Evolutionary conservation across 2,329 filamentous ascomycete species (phyloP).

Genomic region (Aspergillus quadricinctus): DNA sequence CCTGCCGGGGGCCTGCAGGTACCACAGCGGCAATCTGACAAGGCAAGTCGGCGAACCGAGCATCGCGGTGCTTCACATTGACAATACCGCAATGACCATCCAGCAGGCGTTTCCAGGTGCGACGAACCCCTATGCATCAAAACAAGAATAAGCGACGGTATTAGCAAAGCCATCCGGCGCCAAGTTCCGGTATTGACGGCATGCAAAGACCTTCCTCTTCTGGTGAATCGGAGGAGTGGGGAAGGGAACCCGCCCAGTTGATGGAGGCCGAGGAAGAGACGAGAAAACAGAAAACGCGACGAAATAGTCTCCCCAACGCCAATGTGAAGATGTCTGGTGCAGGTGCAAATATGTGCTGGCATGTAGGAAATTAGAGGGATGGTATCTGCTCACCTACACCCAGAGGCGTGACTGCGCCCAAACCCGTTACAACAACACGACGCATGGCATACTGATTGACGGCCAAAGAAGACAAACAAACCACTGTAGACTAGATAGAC

Average conservation of each 20-base stretch:
- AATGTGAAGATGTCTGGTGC: background rate
- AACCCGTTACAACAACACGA: constrained; percentile 77
- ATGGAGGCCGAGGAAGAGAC: background rate
- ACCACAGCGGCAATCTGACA: constrained; percentile 83
- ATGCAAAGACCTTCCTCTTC: constrained; percentile 29
- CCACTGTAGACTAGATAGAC: background rate
- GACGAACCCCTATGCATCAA: constrained; percentile 55
- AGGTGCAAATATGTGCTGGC: background rate
- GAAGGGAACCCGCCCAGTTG: constrained; percentile 2
- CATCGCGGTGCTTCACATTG: constrained; percentile 61
- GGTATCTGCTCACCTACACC: constrained; percentile 58
- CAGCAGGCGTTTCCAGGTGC: constrained; percentile 76
- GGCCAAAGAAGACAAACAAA: background rate
- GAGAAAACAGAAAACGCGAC: background rate
- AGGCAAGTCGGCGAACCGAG: constrained; percentile 67
- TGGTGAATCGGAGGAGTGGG: constrained; percentile 14
- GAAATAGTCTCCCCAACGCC: background rate
- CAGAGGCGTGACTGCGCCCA: constrained; percentile 77
- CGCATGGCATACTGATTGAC: constrained; percentile 33
- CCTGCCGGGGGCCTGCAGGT: constrained; percentile 51
- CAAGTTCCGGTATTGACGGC: constrained; percentile 3
- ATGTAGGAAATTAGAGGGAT: background rate
- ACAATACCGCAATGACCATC: constrained; percentile 75
- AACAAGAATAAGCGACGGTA: background rate
- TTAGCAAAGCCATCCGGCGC: constrained; percentile 3